Base-by-base conservation (phyloP, 257 asterid genomes). In the Salvia miltiorrhiza region DNA sequence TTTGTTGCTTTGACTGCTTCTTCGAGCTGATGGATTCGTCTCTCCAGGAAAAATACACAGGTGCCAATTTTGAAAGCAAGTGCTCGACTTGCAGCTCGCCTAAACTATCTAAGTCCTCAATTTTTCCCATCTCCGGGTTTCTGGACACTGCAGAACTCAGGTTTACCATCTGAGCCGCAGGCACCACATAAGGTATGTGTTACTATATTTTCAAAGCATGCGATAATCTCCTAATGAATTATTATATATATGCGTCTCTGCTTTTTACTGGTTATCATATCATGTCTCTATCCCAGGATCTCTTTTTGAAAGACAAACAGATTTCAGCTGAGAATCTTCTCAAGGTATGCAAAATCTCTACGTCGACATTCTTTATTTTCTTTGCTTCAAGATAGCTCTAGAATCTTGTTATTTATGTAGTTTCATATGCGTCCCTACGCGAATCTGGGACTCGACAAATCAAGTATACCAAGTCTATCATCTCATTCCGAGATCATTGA, bases 91-190 rank as follows among this genome's bases (percentile, higher is more conserved):
- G 86, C 95, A 65, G 86, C 97, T 48, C 86, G 90, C 19, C 93
- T 94, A 66, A 91, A 91, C 84, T 86, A 91, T 73, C 41, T 94
- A 56, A 89, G 96, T 59, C 97, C 97, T 67, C 95, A 87, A 71
- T 79, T 89, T 83, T 94, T 94, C 62, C 99, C 99, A 0, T 91
- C 96, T 30, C 88, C 97, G 67, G 99, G 99, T 69, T 86, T 87
- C 84, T 88, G 92, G 96, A 79, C 92, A 62, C 76, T 80, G 50
- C 72, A 72, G 44, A 75, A 88, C 68, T 67, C 70, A 72, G 69
- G 74, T 17, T 37, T 66, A 62, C 59, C 83, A 52, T 44, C 85
- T 39, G 79, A 68, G 73, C 59, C 69, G 33, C 71, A 5, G 37
- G 52, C 62, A 48, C 70, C 78, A 48, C 65, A 60, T 71, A 78